phyloP scores from a whole-genome alignment of 805 yeast species.

The Ogataea salicorniae region DNA sequence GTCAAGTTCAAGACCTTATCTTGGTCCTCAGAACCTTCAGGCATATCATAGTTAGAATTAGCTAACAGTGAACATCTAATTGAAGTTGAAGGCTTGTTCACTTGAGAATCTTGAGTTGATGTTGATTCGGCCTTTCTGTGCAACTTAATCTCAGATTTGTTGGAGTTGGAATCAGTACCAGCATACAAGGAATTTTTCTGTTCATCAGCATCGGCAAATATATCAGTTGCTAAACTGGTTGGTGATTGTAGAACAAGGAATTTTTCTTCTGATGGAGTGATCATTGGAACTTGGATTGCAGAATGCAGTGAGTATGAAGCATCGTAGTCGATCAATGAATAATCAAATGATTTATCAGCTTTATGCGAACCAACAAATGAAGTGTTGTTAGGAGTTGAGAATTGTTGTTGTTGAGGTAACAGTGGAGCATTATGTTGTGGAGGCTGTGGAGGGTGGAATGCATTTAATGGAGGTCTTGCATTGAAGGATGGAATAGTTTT shows the following conservation, averaged over 20 bases:
- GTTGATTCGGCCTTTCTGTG: constrained; percentile 27
- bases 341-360: constrained; percentile 22
- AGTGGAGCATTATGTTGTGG: constrained; percentile 1
- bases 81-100: constrained; percentile 14
- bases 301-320: constrained; percentile 28
- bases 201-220: constrained; percentile 29
- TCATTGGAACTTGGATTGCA: constrained; percentile 27
- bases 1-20: constrained; percentile 21
- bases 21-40: constrained; percentile 11
- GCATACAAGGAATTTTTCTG: not conserved
- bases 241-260: constrained; percentile 4
- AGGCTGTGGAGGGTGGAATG: not conserved
- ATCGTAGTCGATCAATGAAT: constrained; percentile 23
- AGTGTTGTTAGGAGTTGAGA: not conserved
- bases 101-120: constrained; percentile 21
- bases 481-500: not conserved
- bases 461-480: not conserved
- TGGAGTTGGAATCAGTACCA: constrained; percentile 3
- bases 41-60: constrained; percentile 25
- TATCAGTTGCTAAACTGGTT: constrained; percentile 9
- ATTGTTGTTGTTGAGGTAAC: constrained; percentile 1
- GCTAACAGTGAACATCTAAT: constrained; percentile 26
- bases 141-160: constrained; percentile 16
- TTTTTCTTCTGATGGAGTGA: constrained; percentile 20
- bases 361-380: constrained; percentile 17